Evolutionary conservation across 1,139 yeast genomes (phyloP).

Genomic region (Yamadazyma taylorii): DNA sequence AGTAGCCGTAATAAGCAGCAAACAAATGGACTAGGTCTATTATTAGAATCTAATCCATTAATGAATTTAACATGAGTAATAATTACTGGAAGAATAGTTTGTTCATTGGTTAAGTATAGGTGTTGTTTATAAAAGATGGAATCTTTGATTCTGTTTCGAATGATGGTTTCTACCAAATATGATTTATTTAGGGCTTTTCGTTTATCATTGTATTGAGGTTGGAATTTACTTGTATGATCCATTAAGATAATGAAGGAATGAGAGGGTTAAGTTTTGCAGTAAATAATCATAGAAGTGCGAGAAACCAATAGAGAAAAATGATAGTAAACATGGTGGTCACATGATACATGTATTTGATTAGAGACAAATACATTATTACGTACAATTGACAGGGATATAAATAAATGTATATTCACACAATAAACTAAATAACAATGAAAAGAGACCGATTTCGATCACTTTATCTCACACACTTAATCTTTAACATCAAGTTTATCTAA

Average conservation of each 20-base stretch:
- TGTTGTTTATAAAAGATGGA: constrained; percentile 67
- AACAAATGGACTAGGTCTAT: constrained; percentile 62
- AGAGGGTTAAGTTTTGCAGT: too few species aligned
- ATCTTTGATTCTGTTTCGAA: constrained; percentile 67
- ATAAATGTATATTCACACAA: too few species aligned
- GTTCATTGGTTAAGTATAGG: constrained; percentile 59
- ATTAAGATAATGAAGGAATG: neutral
- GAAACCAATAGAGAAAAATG: too few species aligned
- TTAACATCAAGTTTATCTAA: constrained; percentile 37
- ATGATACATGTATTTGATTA: too few species aligned
- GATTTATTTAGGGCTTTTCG: constrained; percentile 46
- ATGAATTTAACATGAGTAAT: constrained; percentile 40
- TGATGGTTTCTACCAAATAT: constrained; percentile 61
- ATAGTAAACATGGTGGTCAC: too few species aligned
- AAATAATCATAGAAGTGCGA: neutral
- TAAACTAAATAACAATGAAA: too few species aligned
- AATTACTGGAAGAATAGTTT: constrained; percentile 40
- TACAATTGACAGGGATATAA: too few species aligned
- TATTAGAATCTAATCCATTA: constrained; percentile 51
- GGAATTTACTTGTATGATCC: constrained; percentile 3
- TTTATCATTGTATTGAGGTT: constrained; percentile 22
- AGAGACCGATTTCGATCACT: constrained; percentile 5
- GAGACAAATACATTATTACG: too few species aligned
- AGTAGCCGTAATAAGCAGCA: constrained; percentile 61
- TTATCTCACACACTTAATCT: too few species aligned